A percentile compares a stretch with the other conserved stretches of the same genome.
These are phyloP conservation scores for Penicillium bovifimosum DNA, from an alignment of 495 filamentous ascomycete species.

Conservation along the genomic window DNA sequence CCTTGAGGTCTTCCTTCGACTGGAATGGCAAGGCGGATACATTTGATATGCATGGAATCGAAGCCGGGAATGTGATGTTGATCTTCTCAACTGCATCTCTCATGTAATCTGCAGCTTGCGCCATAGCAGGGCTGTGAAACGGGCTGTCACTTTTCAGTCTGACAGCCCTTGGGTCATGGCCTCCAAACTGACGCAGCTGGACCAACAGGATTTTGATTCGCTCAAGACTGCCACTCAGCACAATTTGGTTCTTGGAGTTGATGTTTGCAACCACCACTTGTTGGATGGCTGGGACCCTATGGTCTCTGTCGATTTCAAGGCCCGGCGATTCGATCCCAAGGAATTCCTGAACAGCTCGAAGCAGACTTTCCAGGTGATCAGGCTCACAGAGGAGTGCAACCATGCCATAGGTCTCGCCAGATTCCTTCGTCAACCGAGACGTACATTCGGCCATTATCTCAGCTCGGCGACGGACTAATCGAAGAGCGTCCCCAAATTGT, in stretches of 20 bases:
- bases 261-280: constrained; percentile 92
- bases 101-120: constrained; percentile 71
- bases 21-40: constrained; percentile 74
- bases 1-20: constrained; percentile 64
- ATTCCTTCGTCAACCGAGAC: constrained; percentile 50
- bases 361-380: constrained; percentile 59
- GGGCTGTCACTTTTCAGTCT: constrained; percentile 82
- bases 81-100: constrained; percentile 51
- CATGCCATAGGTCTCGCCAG: constrained; percentile 81
- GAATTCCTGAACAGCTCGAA: constrained; percentile 74
- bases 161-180: constrained; percentile 88
- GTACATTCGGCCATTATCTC: constrained; percentile 82
- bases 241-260: constrained; percentile 94
- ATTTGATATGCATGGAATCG: constrained; percentile 78
- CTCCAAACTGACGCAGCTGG: constrained; percentile 85
- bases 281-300: constrained; percentile 65
- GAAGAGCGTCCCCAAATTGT: constrained; percentile 68
- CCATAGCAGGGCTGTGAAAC: constrained; percentile 92
- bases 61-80: constrained; percentile 66
- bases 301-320: constrained; percentile 52
- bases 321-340: constrained; percentile 58
- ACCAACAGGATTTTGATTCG: constrained; percentile 79
- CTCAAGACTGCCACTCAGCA: constrained; percentile 82
- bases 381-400: constrained; percentile 85
- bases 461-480: constrained; percentile 70